Base-by-base conservation (phyloP, 2,329 filamentous ascomycete species). In the Tolypocladium album region DNA sequence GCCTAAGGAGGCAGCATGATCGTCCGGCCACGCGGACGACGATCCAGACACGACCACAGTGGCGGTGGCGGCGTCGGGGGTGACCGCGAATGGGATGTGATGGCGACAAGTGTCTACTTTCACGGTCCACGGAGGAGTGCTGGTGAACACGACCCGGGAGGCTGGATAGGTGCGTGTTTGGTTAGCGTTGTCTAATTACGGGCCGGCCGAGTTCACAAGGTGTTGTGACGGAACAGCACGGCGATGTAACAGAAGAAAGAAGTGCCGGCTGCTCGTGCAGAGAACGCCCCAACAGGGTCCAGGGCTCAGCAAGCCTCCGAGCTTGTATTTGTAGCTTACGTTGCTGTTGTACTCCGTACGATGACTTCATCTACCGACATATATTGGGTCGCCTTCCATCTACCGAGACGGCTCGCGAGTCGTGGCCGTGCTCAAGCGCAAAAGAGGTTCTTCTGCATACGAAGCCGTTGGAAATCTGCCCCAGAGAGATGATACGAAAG, bases 1-100 rank as follows among this genome's bases (percentile, higher is more conserved):
- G 45, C 64, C 69, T 53, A 62, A 61, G 50, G 66, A 70, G 43
- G 62, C 42, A 27, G 45, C 62, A n/a, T 62, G 61, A n/a, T 55
- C 42, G 22, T 27, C 60, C 15, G 58, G 62, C 60, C 64, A 62
- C 20, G 61, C 63, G n/a, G 63, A 55, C 36, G 62, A 58, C 3
- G 13, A 22, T n/a, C 47, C 27, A 52, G 27, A 31, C 45, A 50
- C 6, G 24, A 31, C 45, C 45, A 22, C 13, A 9, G n/a, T 24
- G 43, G 22, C 22, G n/a, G 22, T 47, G 6, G 47, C 50, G 50
- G 27, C 31, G 27, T 12, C 4, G 47, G 50, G 50, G 4, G 31
- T 17, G 17, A 31, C 50, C 17, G 17, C 50, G 50, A 53, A 12
- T 13, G 12, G 50, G 17, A 11, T n/a, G n/a, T 34, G 9, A 53